Percentiles rank a stretch among this genome's conserved stretches.
phyloP scores from a whole-genome alignment of 1,139 yeast species.

The Wickerhamomyces sp. region DNA sequence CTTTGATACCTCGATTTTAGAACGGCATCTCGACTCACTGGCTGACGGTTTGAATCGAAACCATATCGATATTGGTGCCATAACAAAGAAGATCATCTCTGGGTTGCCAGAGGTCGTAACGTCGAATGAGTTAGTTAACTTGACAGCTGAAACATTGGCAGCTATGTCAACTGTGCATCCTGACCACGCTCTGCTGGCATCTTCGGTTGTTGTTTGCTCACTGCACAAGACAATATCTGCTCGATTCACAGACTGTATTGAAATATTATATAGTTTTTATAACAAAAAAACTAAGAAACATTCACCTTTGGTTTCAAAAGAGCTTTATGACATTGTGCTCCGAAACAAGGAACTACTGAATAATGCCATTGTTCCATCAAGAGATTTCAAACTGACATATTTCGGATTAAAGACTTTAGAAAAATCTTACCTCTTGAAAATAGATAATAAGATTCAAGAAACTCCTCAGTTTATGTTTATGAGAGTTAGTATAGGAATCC shows the following conservation, averaged over 20 bases:
- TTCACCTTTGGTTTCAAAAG: slow-evolving; percentile 73
- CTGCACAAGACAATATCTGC: slow-evolving; percentile 87
- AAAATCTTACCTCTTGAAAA: slow-evolving; percentile 71
- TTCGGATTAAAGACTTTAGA: slow-evolving; percentile 87
- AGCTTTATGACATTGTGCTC: slow-evolving; percentile 56
- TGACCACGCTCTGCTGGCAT: slow-evolving; percentile 91
- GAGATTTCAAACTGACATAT: slow-evolving; percentile 75
- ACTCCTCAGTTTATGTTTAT: slow-evolving; percentile 86
- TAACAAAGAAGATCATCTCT: slow-evolving; percentile 53
- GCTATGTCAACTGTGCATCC: slow-evolving; percentile 96
- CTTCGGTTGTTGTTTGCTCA: slow-evolving; percentile 89
- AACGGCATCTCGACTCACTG: slow-evolving; percentile 5
- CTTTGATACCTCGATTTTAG: slow-evolving; percentile 8
- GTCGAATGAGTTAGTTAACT: slow-evolving; percentile 76
- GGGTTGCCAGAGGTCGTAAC: slow-evolving; percentile 76
- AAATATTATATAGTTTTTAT: slow-evolving; percentile 53
- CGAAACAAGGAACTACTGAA: slow-evolving; percentile 62
- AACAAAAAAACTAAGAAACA: slow-evolving; percentile 62
- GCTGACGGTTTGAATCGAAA: slow-evolving; percentile 46
- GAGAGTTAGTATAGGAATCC: slow-evolving; percentile 89
- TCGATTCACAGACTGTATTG: slow-evolving; percentile 67
- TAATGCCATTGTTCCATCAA: slow-evolving; percentile 70
- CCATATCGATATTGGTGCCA: slow-evolving; percentile 57
- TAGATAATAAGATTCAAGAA: slow-evolving; percentile 67
- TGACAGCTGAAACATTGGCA: slow-evolving; percentile 97